A percentile compares a stretch with the other conserved stretches of the same genome.
Evolutionary conservation across 179 eudicot genomes (phyloP).

Genomic region (Pouteria campechiana): DNA sequence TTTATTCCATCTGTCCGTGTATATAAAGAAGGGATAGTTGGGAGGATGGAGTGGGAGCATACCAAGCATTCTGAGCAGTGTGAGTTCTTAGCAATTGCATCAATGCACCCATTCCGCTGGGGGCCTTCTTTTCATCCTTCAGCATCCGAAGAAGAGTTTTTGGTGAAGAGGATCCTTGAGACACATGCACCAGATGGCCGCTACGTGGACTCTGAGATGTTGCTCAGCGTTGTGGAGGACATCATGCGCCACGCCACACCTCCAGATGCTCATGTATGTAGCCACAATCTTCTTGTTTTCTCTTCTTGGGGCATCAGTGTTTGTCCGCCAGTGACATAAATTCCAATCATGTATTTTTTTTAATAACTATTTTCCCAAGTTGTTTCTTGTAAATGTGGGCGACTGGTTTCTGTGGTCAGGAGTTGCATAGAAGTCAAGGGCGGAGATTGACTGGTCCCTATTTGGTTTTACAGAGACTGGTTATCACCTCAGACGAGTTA

Average conservation of each 20-base stretch:
- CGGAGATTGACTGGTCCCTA: too few species aligned
- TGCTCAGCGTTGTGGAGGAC: constrained; percentile 44
- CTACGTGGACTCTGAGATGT: constrained; percentile 32
- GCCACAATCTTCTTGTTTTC: background rate
- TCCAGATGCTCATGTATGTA: constrained; percentile 30
- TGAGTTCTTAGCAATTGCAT: background rate
- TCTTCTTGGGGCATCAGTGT: background rate
- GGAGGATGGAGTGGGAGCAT: background rate
- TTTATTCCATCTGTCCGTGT: background rate
- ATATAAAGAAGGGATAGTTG: too few species aligned
- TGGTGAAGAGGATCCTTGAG: constrained; percentile 32
- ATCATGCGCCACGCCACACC: constrained; percentile 25
- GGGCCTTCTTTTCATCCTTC: constrained; percentile 1
- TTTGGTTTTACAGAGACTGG: too few species aligned
- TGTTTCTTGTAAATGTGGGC: background rate
- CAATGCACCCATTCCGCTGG: background rate
- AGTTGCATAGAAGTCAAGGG: background rate
- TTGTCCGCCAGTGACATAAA: too few species aligned
- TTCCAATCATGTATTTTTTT: too few species aligned
- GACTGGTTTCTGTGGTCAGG: background rate
- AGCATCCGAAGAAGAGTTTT: constrained; percentile 25
- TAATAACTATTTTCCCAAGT: background rate
- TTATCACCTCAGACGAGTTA: too few species aligned
- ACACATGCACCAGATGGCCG: constrained; percentile 62
- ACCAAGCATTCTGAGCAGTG: background rate